Percentiles rank a stretch among this genome's conserved stretches.
Conservation (phyloP, 352 stramenopile species). For the Globisporangium okanoganense region DNA sequence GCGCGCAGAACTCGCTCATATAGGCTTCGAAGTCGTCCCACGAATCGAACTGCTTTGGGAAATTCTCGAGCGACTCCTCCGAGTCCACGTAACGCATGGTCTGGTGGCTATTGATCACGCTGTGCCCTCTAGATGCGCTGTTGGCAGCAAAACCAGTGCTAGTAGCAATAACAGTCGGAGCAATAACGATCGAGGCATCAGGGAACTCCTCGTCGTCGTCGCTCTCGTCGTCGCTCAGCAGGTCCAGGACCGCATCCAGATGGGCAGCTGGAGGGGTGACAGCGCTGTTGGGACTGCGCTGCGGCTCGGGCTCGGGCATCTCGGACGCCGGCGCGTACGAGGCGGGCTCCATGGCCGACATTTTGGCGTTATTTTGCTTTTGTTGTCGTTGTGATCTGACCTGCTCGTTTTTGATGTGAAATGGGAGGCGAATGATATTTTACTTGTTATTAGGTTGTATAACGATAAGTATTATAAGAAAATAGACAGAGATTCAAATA, state of each 20-base stretch:
- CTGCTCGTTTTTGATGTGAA: too few relatives aligned
- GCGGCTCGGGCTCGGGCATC: not conserved
- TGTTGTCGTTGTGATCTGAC: too few relatives aligned
- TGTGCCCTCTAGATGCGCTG: not conserved
- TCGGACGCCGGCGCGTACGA: not conserved
- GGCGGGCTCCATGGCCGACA: not conserved
- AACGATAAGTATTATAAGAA: too few relatives aligned
- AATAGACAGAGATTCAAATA: too few relatives aligned
- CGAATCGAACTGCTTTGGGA: not conserved
- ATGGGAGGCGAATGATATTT: too few relatives aligned
- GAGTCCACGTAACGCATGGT: not conserved
- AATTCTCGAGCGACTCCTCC: not conserved
- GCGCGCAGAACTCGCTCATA: constrained; percentile 1
- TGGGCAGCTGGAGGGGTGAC: not conserved
- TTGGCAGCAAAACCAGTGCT: not conserved
- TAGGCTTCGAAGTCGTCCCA: not conserved
- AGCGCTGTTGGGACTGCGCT: not conserved
- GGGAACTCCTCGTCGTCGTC: not conserved
- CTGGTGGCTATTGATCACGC: not conserved
- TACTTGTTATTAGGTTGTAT: too few relatives aligned
- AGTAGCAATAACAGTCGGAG: not conserved
- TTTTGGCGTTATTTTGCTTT: not conserved
- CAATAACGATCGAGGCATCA: not conserved
- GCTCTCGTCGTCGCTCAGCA: not conserved
- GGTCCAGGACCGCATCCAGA: not conserved